Evolutionary conservation across 495 filamentous ascomycete genomes (phyloP).

Genomic region (Penicillium roqueforti): DNA sequence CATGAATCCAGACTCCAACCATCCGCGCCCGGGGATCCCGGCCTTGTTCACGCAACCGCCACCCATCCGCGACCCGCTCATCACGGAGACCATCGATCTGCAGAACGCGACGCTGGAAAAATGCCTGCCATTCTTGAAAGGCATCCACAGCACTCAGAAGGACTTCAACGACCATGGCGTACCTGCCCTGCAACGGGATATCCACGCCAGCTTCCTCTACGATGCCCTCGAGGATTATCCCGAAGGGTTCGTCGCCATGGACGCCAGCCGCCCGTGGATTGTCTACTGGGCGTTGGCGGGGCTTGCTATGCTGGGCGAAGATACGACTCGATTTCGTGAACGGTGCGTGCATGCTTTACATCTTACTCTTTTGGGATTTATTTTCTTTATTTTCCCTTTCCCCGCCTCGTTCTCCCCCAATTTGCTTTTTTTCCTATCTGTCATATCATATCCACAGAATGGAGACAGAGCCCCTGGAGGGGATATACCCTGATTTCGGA

Average conservation of each 20-base stretch:
- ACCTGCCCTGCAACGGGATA: constrained; percentile 61
- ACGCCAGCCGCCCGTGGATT: constrained; percentile 88
- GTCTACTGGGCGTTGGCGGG: constrained; percentile 84
- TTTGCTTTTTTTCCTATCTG: neutral
- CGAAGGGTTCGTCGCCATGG: constrained; percentile 58
- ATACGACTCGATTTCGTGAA: constrained; percentile 64
- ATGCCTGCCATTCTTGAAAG: constrained; percentile 65
- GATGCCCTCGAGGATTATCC: constrained; percentile 62
- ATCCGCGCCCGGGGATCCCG: constrained; percentile 48
- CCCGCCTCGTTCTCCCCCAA: neutral
- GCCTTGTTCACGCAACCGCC: constrained; percentile 61
- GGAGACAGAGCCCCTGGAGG: neutral
- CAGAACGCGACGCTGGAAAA: constrained; percentile 64
- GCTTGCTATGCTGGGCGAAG: constrained; percentile 68
- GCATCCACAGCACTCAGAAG: constrained; percentile 34
- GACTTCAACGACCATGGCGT: constrained; percentile 66
- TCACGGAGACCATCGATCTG: constrained; percentile 61
- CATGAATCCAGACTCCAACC: neutral
- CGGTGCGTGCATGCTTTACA: constrained; percentile 39
- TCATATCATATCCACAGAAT: constrained; percentile 7
- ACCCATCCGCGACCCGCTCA: constrained; percentile 60
- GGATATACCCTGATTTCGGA: neutral
- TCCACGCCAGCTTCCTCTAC: constrained; percentile 74
- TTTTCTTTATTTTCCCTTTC: constrained; percentile 1
- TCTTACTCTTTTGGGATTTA: constrained; percentile 11